Evolutionary conservation across 192 early-diverging fungal species (phyloP).

Genomic region (Thamnidium elegans): DNA sequence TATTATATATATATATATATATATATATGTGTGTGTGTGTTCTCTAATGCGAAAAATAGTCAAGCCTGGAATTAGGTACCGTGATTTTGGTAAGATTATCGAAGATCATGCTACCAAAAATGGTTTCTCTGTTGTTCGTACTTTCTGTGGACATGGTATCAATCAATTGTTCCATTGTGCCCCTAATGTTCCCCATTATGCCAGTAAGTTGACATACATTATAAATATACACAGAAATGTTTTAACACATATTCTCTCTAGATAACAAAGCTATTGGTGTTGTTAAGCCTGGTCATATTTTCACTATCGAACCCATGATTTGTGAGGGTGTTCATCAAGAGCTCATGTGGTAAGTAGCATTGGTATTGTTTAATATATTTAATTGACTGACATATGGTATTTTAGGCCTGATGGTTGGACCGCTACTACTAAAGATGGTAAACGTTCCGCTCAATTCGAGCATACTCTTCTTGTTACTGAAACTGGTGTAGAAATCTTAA

Average conservation of each 20-base stretch:
- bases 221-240: not conserved
- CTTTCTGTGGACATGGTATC: slow-evolving; percentile 94
- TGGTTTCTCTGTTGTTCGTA: slow-evolving; percentile 89
- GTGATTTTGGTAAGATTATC: slow-evolving; percentile 89
- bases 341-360: slow-evolving; percentile 49
- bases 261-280: slow-evolving; percentile 93
- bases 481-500: slow-evolving; percentile 85
- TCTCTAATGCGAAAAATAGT: slow-evolving; percentile 45
- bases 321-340: slow-evolving; percentile 76
- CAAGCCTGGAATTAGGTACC: slow-evolving; percentile 88
- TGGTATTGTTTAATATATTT: not conserved
- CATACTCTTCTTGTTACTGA: slow-evolving; percentile 93
- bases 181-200: slow-evolving; percentile 94
- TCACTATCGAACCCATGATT: slow-evolving; percentile 99
- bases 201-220: slow-evolving; percentile 44
- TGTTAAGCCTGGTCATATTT: slow-evolving; percentile 93
- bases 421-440: slow-evolving; percentile 86
- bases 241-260: slow-evolving; percentile 7
- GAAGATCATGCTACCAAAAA: slow-evolving; percentile 80
- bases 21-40: not conserved
- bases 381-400: slow-evolving; percentile 12
- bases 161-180: slow-evolving; percentile 83
- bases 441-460: slow-evolving; percentile 96
- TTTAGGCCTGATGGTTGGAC: slow-evolving; percentile 82
- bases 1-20: too few species aligned